Percentiles rank a stretch among this genome's conserved stretches.
These are phyloP conservation scores for Aaosphaeria arxii DNA, from an alignment of 2,329 filamentous ascomycete species.

Conservation along the genomic window DNA sequence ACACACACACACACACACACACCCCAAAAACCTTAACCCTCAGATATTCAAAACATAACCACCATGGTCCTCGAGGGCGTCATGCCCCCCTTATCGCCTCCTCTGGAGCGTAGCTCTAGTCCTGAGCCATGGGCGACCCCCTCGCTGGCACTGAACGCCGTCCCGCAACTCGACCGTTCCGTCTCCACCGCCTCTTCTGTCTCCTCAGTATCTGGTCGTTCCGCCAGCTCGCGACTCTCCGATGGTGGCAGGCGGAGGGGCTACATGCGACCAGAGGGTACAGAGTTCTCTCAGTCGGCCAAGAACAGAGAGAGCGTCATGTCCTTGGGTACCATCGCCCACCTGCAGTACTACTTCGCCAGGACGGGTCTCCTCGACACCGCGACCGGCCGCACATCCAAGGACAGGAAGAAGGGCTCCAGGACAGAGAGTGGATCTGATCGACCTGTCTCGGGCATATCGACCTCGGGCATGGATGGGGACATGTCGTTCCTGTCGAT, in stretches of 20 bases:
- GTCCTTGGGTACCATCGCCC: conserved; percentile 92
- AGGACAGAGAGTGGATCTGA: conserved; percentile 31
- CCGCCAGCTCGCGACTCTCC: conserved; percentile 56
- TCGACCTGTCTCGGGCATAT: conserved; percentile 13
- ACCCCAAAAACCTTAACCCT: neutral
- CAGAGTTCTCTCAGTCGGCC: conserved; percentile 86
- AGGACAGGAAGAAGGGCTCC: conserved; percentile 55
- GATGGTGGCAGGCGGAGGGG: conserved; percentile 60
- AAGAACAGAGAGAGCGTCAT: conserved; percentile 90
- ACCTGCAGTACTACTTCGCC: conserved; percentile 98
- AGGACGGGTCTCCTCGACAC: conserved; percentile 89
- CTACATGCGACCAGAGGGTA: conserved; percentile 83
- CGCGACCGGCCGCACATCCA: conserved; percentile 81
- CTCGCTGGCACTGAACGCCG: conserved; percentile 59
- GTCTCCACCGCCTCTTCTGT: conserved; percentile 59
- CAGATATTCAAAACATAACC: neutral
- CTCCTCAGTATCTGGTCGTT: conserved; percentile 58
- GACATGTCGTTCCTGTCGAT: conserved; percentile 26
- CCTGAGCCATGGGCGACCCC: conserved; percentile 65
- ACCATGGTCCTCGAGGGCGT: conserved; percentile 17
- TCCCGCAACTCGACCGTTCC: conserved; percentile 60
- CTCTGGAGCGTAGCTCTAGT: conserved; percentile 46
- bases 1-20: no score
- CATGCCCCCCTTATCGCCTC: conserved; percentile 35
- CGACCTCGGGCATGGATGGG: conserved; percentile 14